phyloP scores from a whole-genome alignment of 2,329 filamentous ascomycete genomes.

The Conoideocrella luteorostrata region DNA sequence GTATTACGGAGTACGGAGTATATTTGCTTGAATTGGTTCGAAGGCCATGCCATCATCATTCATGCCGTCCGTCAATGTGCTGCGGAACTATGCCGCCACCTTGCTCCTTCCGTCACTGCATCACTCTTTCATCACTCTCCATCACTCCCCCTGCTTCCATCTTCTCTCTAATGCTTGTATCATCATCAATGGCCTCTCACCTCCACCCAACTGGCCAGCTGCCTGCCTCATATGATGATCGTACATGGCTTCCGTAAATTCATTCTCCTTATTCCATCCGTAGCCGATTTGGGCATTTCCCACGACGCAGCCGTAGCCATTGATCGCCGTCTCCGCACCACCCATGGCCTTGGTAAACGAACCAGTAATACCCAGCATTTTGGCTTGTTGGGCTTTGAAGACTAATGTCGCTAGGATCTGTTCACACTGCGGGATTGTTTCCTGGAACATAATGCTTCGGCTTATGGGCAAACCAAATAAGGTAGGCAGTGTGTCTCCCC shows the following conservation, averaged over 20 bases:
- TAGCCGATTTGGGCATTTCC: constrained; percentile 24
- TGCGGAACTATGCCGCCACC: too few relatives aligned
- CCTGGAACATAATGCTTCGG: constrained; percentile 7
- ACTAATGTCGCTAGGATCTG: constrained; percentile 20
- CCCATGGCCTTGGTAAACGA: constrained; percentile 20
- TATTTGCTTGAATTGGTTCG: too few relatives aligned
- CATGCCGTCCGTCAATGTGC: too few relatives aligned
- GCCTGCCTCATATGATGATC: constrained; percentile 22
- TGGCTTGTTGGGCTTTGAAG: constrained; percentile 19
- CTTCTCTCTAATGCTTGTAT: constrained; percentile 24
- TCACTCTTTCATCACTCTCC: too few relatives aligned
- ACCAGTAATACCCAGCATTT: constrained; percentile 19
- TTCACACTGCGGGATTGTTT: constrained; percentile 12
- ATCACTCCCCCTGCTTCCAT: constrained; percentile 31
- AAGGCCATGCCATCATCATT: too few relatives aligned
- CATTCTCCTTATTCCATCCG: constrained; percentile 23
- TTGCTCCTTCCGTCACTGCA: not conserved
- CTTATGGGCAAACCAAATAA: constrained; percentile 21
- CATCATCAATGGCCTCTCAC: constrained; percentile 10
- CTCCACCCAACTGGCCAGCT: constrained; percentile 10
- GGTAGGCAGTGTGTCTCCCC: not conserved
- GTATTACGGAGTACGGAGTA: too few relatives aligned
- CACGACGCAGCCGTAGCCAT: constrained; percentile 20
- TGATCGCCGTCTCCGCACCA: constrained; percentile 5
- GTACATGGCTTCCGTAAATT: constrained; percentile 23